A percentile compares a stretch with the other conserved stretches of the same genome.
Conservation (phyloP, 2,329 filamentous ascomycete genomes). For the Botrytis elliptica region DNA sequence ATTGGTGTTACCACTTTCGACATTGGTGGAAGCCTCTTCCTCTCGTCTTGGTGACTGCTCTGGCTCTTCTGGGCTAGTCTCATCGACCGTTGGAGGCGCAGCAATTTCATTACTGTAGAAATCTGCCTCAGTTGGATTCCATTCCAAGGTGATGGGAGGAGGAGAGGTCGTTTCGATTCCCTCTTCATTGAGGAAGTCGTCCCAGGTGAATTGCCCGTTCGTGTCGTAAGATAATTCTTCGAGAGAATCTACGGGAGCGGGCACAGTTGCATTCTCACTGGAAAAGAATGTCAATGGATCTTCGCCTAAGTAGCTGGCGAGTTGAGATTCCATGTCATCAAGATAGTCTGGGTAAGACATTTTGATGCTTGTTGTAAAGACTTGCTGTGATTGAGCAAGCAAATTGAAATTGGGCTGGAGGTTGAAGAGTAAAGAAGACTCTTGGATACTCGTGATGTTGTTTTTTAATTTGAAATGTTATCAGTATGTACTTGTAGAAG, state of each 20-base stretch:
- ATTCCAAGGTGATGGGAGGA: background rate
- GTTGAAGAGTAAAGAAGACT: background rate
- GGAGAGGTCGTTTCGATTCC: background rate
- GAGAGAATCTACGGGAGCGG: background rate
- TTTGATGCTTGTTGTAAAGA: background rate
- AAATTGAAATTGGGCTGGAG: fast-evolving
- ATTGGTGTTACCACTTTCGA: background rate
- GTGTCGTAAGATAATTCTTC: background rate
- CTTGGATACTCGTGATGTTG: too few species aligned
- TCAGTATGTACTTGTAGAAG: background rate
- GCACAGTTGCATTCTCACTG: background rate
- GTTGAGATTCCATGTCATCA: background rate
- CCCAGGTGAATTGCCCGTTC: background rate
- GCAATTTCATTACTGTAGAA: background rate
- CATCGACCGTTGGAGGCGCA: background rate
- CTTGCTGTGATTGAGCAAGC: background rate
- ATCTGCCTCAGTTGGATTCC: background rate
- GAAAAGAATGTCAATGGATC: background rate
- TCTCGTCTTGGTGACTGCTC: background rate
- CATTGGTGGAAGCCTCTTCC: fast-evolving
- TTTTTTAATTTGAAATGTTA: background rate
- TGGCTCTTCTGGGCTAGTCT: too few species aligned
- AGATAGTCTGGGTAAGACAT: background rate
- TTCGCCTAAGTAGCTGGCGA: background rate
- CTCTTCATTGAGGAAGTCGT: background rate